These are phyloP conservation scores for Coemansia sp. DNA, from an alignment of 192 early-diverging fungal species.

Conservation along the genomic window DNA sequence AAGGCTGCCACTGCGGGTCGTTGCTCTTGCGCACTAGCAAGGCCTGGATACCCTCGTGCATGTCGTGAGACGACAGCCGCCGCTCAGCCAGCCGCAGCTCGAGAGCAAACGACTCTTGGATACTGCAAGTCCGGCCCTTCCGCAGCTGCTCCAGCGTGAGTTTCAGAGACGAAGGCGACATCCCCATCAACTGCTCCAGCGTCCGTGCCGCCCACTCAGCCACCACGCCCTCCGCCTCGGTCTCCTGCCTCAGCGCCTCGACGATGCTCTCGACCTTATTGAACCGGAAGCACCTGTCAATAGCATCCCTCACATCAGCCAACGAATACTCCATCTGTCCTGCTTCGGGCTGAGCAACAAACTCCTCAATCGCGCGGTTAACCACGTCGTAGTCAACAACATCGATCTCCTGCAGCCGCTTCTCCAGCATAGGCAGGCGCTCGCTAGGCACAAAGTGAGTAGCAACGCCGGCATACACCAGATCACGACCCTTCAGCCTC, in stretches of 20 bases:
- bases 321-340: slow-evolving; percentile 38
- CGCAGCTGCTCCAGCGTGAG: slow-evolving; percentile 86
- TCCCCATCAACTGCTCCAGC: slow-evolving; percentile 60
- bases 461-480: slow-evolving; percentile 92
- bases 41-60: slow-evolving; percentile 86
- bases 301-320: slow-evolving; percentile 59
- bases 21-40: slow-evolving; percentile 71
- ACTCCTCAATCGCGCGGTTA: slow-evolving; percentile 91
- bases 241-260: slow-evolving; percentile 77
- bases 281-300: slow-evolving; percentile 86
- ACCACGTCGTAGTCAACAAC: slow-evolving; percentile 76
- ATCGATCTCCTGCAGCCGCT: slow-evolving; percentile 80
- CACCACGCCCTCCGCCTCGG: slow-evolving; percentile 1
- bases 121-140: slow-evolving; percentile 63
- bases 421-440: slow-evolving; percentile 76
- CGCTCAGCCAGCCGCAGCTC: slow-evolving; percentile 83
- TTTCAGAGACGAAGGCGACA: slow-evolving; percentile 90
- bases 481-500: slow-evolving; percentile 78
- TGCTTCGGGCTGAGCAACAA: slow-evolving; percentile 65
- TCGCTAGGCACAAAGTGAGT: slow-evolving; percentile 94
- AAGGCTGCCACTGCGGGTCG: slow-evolving; percentile 71
- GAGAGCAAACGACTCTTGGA: slow-evolving; percentile 83
- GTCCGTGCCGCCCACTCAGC: slow-evolving; percentile 70
- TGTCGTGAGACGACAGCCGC: slow-evolving; percentile 78
- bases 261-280: slow-evolving; percentile 86